Evolutionary conservation across 164 flowering plant species (phyloP).

Genomic region (Magnolia changhungtana): DNA sequence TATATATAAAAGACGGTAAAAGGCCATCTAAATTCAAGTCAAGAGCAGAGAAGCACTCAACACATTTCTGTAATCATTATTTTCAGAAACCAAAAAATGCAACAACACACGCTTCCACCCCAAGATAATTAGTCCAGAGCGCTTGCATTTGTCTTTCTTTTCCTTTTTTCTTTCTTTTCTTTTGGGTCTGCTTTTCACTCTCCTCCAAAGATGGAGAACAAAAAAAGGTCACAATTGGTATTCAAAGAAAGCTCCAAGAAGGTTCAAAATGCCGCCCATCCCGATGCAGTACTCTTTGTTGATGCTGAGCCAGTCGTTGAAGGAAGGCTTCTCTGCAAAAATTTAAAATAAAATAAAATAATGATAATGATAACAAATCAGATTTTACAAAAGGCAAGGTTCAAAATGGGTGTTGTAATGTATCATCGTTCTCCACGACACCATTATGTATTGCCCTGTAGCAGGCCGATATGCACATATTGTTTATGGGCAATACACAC

Average conservation of each 20-base stretch:
- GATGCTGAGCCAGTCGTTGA: conserved; percentile 55
- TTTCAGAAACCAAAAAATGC: not conserved
- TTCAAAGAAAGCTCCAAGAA: not conserved
- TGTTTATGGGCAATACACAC: too few species aligned
- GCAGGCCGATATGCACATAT: too few species aligned
- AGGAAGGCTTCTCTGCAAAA: conserved; percentile 79
- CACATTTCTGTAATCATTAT: conserved; percentile 11
- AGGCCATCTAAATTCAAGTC: conserved; percentile 11
- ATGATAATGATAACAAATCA: not conserved
- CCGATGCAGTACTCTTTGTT: conserved; percentile 58
- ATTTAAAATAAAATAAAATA: not conserved
- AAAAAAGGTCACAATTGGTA: conserved; percentile 20
- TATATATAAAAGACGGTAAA: not conserved
- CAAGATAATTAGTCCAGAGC: not conserved
- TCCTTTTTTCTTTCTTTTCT: not conserved
- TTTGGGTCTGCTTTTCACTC: not conserved
- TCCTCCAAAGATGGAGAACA: conserved; percentile 4
- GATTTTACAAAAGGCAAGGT: too few species aligned
- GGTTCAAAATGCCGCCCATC: conserved; percentile 94
- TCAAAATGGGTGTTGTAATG: too few species aligned
- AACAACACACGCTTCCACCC: not conserved
- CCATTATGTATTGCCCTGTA: too few species aligned
- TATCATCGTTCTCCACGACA: too few species aligned
- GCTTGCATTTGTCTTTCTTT: not conserved
- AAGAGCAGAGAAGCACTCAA: not conserved